phyloP scores from a whole-genome alignment of 2,329 filamentous ascomycete genomes.

The Dactylellina haptotyla region DNA sequence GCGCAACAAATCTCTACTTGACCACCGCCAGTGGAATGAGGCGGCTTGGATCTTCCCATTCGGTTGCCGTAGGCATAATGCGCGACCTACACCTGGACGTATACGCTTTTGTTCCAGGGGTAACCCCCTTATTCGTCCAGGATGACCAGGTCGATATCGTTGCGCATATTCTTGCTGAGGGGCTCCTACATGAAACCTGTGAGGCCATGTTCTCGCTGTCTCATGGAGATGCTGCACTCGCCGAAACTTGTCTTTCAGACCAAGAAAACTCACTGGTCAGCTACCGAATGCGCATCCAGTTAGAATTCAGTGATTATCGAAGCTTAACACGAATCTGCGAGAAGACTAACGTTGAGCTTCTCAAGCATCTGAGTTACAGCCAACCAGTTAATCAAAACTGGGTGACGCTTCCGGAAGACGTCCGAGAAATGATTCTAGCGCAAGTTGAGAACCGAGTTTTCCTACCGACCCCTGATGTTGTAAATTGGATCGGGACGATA shows the following conservation, averaged over 20 bases:
- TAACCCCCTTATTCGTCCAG: conserved; percentile 31
- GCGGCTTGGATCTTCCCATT: conserved; percentile 29
- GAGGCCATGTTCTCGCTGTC: conserved; percentile 58
- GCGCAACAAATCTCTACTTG: conserved; percentile 30
- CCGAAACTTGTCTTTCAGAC: conserved; percentile 60
- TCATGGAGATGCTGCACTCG: conserved; percentile 59
- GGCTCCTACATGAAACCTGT: conserved; percentile 61
- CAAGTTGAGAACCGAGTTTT: conserved; percentile 59
- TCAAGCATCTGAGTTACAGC: conserved; percentile 60
- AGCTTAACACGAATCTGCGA: conserved; percentile 57
- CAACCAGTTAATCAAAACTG: conserved; percentile 60
- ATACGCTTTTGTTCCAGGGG: conserved; percentile 47
- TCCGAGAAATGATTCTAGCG: conserved; percentile 59
- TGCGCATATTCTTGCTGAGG: conserved; percentile 58
- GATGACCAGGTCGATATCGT: conserved; percentile 36
- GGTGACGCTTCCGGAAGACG: conserved; percentile 59
- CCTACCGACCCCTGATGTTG: conserved; percentile 56
- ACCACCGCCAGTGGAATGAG: conserved; percentile 42
- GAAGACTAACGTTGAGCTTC: conserved; percentile 59
- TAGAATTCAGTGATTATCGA: conserved; percentile 58
- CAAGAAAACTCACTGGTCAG: conserved; percentile 58
- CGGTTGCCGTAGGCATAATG: conserved; percentile 31
- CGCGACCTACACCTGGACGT: conserved; percentile 43
- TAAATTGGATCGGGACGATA: conserved; percentile 56
- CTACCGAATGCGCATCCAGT: conserved; percentile 60